A percentile compares a stretch with the other conserved stretches of the same genome.
Evolutionary conservation across 495 filamentous ascomycete species (phyloP).

Genomic region (Articulospora tetracladia): DNA sequence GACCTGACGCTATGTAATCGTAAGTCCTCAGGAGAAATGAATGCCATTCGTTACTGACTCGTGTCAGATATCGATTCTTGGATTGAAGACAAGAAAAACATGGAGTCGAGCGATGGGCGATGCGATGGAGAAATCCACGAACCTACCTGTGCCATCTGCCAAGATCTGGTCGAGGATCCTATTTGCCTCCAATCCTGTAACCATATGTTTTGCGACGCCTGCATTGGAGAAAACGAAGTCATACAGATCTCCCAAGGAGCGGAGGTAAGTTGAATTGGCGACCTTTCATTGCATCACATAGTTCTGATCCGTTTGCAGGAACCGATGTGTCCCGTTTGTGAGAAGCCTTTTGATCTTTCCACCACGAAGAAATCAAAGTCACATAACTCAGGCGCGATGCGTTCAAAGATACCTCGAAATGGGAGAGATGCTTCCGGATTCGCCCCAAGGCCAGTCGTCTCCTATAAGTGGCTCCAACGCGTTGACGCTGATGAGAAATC

Average conservation of each 20-base stretch:
- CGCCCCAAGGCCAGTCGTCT: neutral
- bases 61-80: neutral
- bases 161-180: neutral
- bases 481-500: neutral
- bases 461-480: neutral
- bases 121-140: neutral
- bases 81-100: neutral
- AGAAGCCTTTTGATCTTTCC: neutral
- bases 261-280: slow-evolving; percentile 4
- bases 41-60: neutral
- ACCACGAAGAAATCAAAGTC: neutral
- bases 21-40: no score
- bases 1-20: neutral
- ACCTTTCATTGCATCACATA: neutral
- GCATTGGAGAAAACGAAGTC: slow-evolving; percentile 5
- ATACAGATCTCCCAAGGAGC: neutral
- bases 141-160: neutral
- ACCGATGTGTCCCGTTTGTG: neutral
- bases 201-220: slow-evolving; percentile 26
- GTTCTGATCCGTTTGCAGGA: neutral
- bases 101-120: neutral
- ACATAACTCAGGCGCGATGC: no score
- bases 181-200: slow-evolving; percentile 13
- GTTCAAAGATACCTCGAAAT: neutral
- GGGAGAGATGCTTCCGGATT: neutral